Base-by-base conservation (phyloP, 2,329 filamentous ascomycete species). In the Spiromastix sp. region DNA sequence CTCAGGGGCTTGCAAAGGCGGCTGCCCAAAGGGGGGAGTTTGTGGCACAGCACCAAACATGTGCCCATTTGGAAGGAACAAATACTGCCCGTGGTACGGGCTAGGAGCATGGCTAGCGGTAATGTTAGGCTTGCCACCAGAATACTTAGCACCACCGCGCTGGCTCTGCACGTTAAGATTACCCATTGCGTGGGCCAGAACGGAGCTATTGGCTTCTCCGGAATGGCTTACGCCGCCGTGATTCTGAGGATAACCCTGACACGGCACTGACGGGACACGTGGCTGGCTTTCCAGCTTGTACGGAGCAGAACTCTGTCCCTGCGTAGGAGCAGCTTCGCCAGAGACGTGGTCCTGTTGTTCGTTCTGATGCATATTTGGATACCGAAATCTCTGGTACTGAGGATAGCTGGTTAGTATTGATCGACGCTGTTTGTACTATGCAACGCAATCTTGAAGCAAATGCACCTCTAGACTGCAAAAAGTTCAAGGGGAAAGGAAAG, bases 61-160 rank as follows among this genome's bases (percentile, higher is more conserved):
- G 10, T 48, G 32, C 7, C 51, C 51, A 36, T 52, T 59, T 20
- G 58, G 56, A 4, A 59, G 38, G 30, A 56, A 49, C 49, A 45
- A 42, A 24, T 46, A 46, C 20, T 43, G 45, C 13, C 42, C 44
- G 21, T 43, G 48, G 2, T 45, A 41, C 19, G 46, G 32, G 43
- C 43, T 46, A 20, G 45, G 37, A 35, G 48, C 48, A 40, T 55
- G 40, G 2, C 50, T 20, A 20, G 48, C 33, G 2, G 52, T 44
- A 9, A 53, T 31, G 15, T 42, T 44, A 19, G 38, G 47, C 30
- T 57, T 60, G 11, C 51, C 22, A 9, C 42, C 38, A 33, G 42
- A 44, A 36, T 46, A 53, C 30, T 55, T 57, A 32, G 43, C n/a
- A 25, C 42, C 42, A 16, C 44, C 30, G 26, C 51, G 51, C 24